Evolutionary conservation across 441 rosid species (phyloP), one percentile per base, ranked within the genome.

Genomic region (Bocquillonia castaneifolia): DNA sequence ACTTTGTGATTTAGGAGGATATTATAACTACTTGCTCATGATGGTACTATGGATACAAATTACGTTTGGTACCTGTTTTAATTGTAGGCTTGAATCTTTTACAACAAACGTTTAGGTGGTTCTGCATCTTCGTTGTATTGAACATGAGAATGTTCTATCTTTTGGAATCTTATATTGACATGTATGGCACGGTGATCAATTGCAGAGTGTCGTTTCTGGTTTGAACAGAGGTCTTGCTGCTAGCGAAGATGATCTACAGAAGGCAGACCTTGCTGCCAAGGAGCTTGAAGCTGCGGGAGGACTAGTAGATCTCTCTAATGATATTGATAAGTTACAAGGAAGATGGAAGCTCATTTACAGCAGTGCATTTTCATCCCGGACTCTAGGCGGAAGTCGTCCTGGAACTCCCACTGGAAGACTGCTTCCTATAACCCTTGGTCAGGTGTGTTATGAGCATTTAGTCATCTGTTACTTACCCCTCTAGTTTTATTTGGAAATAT

Each of bases 141-240:
- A n/a, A n/a, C n/a, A n/a, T n/a, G n/a, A n/a, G n/a, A n/a, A n/a
- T n/a, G n/a, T n/a, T n/a, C n/a, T n/a, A n/a, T 40, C 45, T 40
- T 40, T 9, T 40, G 10, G 45, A 13, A 2, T 40, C 14, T 6
- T 47, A 15, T 40, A 23, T 44, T 52, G 28, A 59, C n/a, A 54
- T 62, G 15, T 34, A 14, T 52, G 31, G 47, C 31, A 14, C 47
- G 31, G 47, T 68, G 37, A 37, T 63, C 47, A 61, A 60, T 66
- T 78, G 82, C 79, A 90, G 97, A 78, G 88, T 78, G 73, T 71
- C 60, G 92, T 93, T 40, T 87, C 92, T 53, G 96, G 98, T 64
- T 77, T 93, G 22, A 91, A 93, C 78, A 89, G 89, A 82, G 97
- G 96, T 66, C 94, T 93, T 34, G 89, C 86, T 73, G 96, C 94